phyloP scores from a whole-genome alignment of 345 rosid species.

The Arabis hirsuta region DNA sequence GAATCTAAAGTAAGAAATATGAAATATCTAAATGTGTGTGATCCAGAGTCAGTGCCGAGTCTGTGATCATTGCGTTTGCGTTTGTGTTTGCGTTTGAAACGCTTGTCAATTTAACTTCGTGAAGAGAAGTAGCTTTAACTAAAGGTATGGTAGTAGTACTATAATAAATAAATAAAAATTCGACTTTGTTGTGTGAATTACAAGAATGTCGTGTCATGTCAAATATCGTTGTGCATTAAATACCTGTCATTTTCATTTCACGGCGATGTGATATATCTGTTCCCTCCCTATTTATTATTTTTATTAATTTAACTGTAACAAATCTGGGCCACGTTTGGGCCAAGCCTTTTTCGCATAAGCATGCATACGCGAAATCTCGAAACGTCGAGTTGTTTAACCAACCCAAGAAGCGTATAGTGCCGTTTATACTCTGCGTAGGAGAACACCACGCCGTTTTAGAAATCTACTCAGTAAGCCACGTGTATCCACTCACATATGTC shows the following conservation, averaged over 20 bases:
- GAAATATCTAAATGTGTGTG: neutral
- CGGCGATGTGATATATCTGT: slow-evolving; percentile 19
- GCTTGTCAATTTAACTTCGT: neutral
- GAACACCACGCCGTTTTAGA: slow-evolving; percentile 19
- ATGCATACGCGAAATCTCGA: neutral
- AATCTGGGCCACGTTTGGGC: slow-evolving; percentile 37
- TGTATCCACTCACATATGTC: neutral
- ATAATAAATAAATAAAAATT: too few species aligned
- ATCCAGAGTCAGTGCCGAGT: neutral
- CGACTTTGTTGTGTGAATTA: slow-evolving; percentile 31
- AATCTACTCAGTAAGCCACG: neutral
- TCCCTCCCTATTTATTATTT: slow-evolving; percentile 29
- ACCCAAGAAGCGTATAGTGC: too few species aligned
- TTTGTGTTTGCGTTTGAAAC: slow-evolving; percentile 26
- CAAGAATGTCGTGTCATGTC: slow-evolving; percentile 33
- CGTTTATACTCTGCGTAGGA: neutral
- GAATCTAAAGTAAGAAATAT: neutral
- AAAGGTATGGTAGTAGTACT: too few species aligned
- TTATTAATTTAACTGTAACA: neutral
- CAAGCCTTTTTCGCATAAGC: slow-evolving; percentile 9
- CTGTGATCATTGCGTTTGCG: slow-evolving; percentile 9
- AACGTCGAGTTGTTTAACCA: slow-evolving; percentile 11
- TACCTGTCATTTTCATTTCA: slow-evolving; percentile 16
- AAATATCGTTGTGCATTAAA: slow-evolving; percentile 35
- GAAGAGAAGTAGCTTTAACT: neutral